Evolutionary conservation across 78 protist genomes (phyloP).

Genomic region (Salpingoeca rosetta): DNA sequence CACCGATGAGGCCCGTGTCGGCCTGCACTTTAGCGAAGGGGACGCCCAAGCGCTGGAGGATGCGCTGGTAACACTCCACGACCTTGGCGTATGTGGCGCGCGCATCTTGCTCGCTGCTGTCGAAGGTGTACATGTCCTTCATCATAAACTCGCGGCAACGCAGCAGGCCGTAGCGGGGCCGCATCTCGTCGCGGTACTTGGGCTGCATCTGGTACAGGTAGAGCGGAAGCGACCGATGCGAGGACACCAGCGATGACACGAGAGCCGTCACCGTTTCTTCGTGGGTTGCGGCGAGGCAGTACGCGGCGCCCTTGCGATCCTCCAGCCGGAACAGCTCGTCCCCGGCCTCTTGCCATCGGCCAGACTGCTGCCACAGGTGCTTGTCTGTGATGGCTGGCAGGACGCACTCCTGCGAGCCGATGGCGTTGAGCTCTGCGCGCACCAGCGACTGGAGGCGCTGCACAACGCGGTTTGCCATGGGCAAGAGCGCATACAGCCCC

Average conservation of each 20-base stretch:
- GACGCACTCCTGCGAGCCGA: not conserved
- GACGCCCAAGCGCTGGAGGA: constrained; percentile 34
- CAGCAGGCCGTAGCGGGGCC: constrained; percentile 66
- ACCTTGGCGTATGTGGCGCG: constrained; percentile 43
- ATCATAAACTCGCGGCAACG: constrained; percentile 62
- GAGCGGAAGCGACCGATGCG: constrained; percentile 34
- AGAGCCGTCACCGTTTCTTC: constrained; percentile 56
- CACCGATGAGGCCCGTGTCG: constrained; percentile 69
- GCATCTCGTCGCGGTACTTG: constrained; percentile 66
- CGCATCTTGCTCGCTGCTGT: constrained; percentile 31
- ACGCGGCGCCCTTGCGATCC: constrained; percentile 40
- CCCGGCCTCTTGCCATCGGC: not conserved
- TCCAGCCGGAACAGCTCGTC: not conserved
- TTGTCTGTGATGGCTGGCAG: not conserved
- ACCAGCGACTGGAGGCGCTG: not conserved
- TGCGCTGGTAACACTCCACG: constrained; percentile 28
- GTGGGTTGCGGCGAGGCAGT: constrained; percentile 65
- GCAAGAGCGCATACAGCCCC: not conserved
- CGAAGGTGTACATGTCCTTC: constrained; percentile 74
- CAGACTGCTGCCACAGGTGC: not conserved
- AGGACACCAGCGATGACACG: constrained; percentile 12
- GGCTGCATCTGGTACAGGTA: constrained; percentile 49
- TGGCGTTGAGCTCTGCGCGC: not conserved
- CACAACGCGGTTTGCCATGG: not conserved
- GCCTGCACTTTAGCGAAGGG: constrained; percentile 48